Base-by-base conservation (phyloP, 495 filamentous ascomycete genomes). In the Jackrogersella minutella region DNA sequence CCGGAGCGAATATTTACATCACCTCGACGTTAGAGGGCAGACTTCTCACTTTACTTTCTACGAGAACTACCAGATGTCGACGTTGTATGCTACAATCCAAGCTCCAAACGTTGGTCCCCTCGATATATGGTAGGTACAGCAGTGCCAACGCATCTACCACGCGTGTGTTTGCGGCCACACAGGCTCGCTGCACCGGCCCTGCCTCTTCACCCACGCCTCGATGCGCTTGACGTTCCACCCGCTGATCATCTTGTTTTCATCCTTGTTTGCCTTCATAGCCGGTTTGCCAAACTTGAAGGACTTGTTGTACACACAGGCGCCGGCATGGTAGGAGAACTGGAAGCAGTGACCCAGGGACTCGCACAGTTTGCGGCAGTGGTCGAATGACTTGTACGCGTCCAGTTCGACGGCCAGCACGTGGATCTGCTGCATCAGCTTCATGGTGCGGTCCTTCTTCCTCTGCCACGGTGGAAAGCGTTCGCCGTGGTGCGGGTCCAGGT, bases 331-430 rank as follows among this genome's bases (percentile, higher is more conserved):
- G 21, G 70, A 63, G 52, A 63, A 81, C 61, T 74, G 74, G 56
- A 80, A 76, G 69, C 79, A 81, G 28, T 79, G 71, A 17, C 5
- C 2, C 2, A 78, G 36, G 33, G 75, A 75, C 41, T 78, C 73
- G 54, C 82, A 85, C n/a, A 78, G 71, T n/a, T 59, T 61, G 1
- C 58, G 71, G 68, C 82, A 85, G 40, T 75, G 30, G 17, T 80
- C 73, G 39, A 78, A 76, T 1, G 80, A 81, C 51, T 54, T 10
- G 64, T 80, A 74, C 7, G 79, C 79, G 1, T 72, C 56, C 69
- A 70, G 71, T 66, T 84, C 78, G 11, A 69, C 46, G 2, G 71
- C 66, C 13, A 73, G 73, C 33, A 76, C 70, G 0, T 73, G 58
- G 11, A 69, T 58, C 17, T 58, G 21, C 14, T 43, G 6, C n/a